Evolutionary conservation across 345 rosid species (phyloP), one percentile per base, ranked within the genome.

Genomic region (Moringa oleifera): DNA sequence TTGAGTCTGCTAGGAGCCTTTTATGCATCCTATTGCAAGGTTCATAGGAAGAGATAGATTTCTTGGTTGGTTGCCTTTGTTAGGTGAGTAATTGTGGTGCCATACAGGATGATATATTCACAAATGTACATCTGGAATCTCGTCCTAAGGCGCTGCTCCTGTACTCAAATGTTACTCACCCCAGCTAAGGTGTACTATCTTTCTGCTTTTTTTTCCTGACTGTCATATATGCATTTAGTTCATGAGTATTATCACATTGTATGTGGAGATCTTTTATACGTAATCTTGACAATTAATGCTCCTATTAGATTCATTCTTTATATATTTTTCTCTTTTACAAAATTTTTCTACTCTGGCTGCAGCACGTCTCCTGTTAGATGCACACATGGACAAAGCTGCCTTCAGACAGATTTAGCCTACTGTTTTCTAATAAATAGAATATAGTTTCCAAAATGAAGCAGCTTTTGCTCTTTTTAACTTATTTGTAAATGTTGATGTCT

Each of bases 71-170:
- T 81, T 75, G 74, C 80, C 81, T 83, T 75, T 68, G 77, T 78
- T 72, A 72, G 84, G 77, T 76, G 84, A 76, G 89, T 79, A 80
- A 83, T 79, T 77, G 75, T 79, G 71, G 79, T 87, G 81, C 72
- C 79, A 73, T 83, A 77, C 86, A 82, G 88, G 87, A 68, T 71
- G 71, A 61, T 59, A 76, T 68, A 23, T 74, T 64, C 75, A 62
- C 68, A 25, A 74, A 59, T 72, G 69, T 75, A 70, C 82, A 75
- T 69, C 75, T 63, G 80, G 85, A 71, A 80, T 59, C 76, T 70
- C 78, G 85, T 75, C 76, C 77, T 81, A 69, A 70, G 78, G 82
- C 36, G 75, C 75, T 76, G 79, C 77, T 67, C 75, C 76, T 81
- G 76, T 72, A 56, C 83, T 69, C 79, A 61, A 51, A 67, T 79